Evolutionary conservation across 2,329 filamentous ascomycete genomes (phyloP).

Genomic region (Ceratocystis variospora): DNA sequence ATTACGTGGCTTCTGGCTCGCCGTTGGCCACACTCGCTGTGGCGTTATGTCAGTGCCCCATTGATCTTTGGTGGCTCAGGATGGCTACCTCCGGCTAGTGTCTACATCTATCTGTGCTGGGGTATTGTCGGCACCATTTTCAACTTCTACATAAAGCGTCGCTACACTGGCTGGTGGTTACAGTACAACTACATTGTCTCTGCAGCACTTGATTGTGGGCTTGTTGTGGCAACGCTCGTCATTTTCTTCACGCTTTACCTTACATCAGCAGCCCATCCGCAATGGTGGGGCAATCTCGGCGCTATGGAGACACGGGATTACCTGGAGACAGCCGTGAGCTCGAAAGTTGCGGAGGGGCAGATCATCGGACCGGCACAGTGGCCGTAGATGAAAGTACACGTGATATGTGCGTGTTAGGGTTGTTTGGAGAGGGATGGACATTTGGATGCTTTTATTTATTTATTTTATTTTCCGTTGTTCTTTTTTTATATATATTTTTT

Average conservation of each 20-base stretch:
- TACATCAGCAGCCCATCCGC: conserved; percentile 39
- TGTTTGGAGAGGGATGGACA: conserved; percentile 12
- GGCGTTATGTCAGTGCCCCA: conserved; percentile 54
- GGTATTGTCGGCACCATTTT: conserved; percentile 52
- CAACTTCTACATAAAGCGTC: conserved; percentile 52
- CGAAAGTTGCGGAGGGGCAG: conserved; percentile 30
- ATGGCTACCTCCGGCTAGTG: conserved; percentile 53
- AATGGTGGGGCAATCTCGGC: conserved; percentile 49
- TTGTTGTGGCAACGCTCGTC: conserved; percentile 51
- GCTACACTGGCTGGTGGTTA: conserved; percentile 59
- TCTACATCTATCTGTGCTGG: conserved; percentile 60
- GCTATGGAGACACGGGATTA: conserved; percentile 36
- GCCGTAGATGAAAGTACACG: conserved; percentile 25
- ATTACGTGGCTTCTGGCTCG: conserved; percentile 50
- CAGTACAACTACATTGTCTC: conserved; percentile 67
- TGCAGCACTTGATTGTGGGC: conserved; percentile 54
- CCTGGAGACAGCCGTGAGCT: conserved; percentile 31
- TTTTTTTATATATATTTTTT: background rate
- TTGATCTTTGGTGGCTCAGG: conserved; percentile 53
- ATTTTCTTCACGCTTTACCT: conserved; percentile 57
- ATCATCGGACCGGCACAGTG: conserved; percentile 40
- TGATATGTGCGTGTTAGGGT: background rate
- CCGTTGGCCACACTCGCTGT: conserved; percentile 44
- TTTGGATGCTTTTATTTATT: conserved; percentile 9
- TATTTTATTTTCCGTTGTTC: background rate